Evolutionary conservation across 768 basidiomycete genomes (phyloP).

Genomic region (Chalciporus chontae): DNA sequence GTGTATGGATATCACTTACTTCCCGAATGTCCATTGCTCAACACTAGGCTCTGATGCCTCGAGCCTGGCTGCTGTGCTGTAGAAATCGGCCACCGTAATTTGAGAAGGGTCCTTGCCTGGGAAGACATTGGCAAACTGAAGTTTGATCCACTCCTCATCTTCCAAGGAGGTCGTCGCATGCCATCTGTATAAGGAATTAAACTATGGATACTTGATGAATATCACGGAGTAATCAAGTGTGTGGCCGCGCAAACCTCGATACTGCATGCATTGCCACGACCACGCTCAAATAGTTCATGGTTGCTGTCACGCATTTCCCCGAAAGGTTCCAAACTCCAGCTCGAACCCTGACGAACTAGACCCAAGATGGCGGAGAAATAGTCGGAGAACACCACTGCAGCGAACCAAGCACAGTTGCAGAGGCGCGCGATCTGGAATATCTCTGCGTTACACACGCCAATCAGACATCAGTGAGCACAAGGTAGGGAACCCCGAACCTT

Average conservation of each 20-base stretch:
- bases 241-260: slow-evolving; percentile 54
- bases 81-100: slow-evolving; percentile 50
- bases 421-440: slow-evolving; percentile 82
- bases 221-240: not conserved
- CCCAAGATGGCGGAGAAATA: slow-evolving; percentile 81
- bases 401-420: slow-evolving; percentile 81
- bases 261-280: slow-evolving; percentile 77
- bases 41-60: slow-evolving; percentile 42
- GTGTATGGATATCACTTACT: slow-evolving; percentile 33
- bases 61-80: slow-evolving; percentile 37
- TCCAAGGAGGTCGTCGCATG: slow-evolving; percentile 73
- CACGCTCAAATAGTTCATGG: slow-evolving; percentile 70
- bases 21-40: slow-evolving; percentile 64
- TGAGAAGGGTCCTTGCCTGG: slow-evolving; percentile 47
- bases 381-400: slow-evolving; percentile 71
- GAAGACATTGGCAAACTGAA: slow-evolving; percentile 51
- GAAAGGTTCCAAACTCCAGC: slow-evolving; percentile 77
- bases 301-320: slow-evolving; percentile 62
- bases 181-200: slow-evolving; percentile 85
- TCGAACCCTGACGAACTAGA: slow-evolving; percentile 69
- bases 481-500: slow-evolving; percentile 29
- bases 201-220: slow-evolving; percentile 38
- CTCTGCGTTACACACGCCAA: slow-evolving; percentile 37
- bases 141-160: slow-evolving; percentile 68
- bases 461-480: not conserved